phyloP scores from a whole-genome alignment of 495 filamentous ascomycete genomes.

The Penicillium tannophilum region DNA sequence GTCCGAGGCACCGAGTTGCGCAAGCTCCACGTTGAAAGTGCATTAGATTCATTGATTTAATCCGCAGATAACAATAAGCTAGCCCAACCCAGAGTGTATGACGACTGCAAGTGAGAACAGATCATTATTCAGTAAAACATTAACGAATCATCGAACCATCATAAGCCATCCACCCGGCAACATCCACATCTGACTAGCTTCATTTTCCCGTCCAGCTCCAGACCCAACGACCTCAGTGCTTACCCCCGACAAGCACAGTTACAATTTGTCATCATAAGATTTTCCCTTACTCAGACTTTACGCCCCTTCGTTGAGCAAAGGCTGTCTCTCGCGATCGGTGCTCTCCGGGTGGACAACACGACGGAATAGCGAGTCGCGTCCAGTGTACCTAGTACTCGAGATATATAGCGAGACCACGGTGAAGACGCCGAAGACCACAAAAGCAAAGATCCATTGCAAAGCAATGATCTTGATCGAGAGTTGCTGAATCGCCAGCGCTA shows the following conservation, averaged over 20 bases:
- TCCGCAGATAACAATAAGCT: not conserved
- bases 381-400: conserved; percentile 64
- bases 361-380: conserved; percentile 50
- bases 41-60: conserved; percentile 7
- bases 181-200: conserved; percentile 1
- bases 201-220: not conserved
- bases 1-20: conserved; percentile 1
- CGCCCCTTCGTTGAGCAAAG: conserved; percentile 40
- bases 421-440: conserved; percentile 75
- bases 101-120: conserved; percentile 4
- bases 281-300: conserved; percentile 1
- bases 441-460: conserved; percentile 91
- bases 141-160: not conserved
- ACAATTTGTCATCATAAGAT: not conserved
- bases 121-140: not conserved
- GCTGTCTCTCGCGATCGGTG: conserved; percentile 43
- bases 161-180: not conserved
- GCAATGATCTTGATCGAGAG: conserved; percentile 69
- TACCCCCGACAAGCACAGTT: not conserved
- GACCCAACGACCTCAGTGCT: not conserved
- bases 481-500: conserved; percentile 75
- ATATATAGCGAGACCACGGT: conserved; percentile 65
- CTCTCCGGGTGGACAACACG: conserved; percentile 37
- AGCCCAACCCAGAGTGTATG: conserved; percentile 3
- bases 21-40: conserved; percentile 6